Base-by-base conservation (phyloP, 371 early-diverging fungal genomes). In the Rhizomucor pusillus region DNA sequence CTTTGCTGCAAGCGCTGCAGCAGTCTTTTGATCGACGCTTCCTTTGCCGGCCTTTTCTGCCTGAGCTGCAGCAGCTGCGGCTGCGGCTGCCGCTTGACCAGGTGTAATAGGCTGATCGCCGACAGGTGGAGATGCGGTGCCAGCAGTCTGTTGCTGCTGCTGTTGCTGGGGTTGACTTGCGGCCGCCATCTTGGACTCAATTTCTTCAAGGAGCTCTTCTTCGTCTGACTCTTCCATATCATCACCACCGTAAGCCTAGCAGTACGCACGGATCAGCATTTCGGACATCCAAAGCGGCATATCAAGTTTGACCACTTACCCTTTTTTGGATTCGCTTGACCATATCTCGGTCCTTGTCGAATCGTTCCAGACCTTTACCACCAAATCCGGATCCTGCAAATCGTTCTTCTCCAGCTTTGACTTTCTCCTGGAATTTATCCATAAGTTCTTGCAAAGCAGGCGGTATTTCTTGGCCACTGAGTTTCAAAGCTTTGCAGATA, bases 351-450 rank as follows among this genome's bases (percentile, higher is more conserved):
- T 98, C 94, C 61, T 90, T 88, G 56, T 97, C 98, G 46, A 99
- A 71, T 55, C 89, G 82, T 51, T 97, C 98, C 33, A 99, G 78
- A 18, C 99, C 99, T 64, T 96, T 95, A 45, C 99, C 99, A 40
- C 98, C 96, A 71, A 96, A 99, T 1, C 98, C 98, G 22, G 90
- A 88, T n/a, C 90, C 81, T 11, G 86, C 69, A 34, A 81, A 80
- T 19, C 90, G 85, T 35, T 89, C 97, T 22, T 85, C 85, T 24
- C 98, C 98, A n/a, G 84, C 78, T 37, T 90, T 85, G 47, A 96
- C 92, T 67, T 96, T 96, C 25, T 84, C 86, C 52, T 89, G 82
- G 72, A 96, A 98, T 19, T 71, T 65, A 52, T 93, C 90, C 3
- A 90, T 87, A 22, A 98, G 60, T 7, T 65, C 75, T 62, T 89